Percentiles rank a stretch among this genome's conserved stretches.
These are phyloP conservation scores for Sporisorium scitamineum DNA, from an alignment of 1,284 basidiomycete species.

Conservation along the genomic window DNA sequence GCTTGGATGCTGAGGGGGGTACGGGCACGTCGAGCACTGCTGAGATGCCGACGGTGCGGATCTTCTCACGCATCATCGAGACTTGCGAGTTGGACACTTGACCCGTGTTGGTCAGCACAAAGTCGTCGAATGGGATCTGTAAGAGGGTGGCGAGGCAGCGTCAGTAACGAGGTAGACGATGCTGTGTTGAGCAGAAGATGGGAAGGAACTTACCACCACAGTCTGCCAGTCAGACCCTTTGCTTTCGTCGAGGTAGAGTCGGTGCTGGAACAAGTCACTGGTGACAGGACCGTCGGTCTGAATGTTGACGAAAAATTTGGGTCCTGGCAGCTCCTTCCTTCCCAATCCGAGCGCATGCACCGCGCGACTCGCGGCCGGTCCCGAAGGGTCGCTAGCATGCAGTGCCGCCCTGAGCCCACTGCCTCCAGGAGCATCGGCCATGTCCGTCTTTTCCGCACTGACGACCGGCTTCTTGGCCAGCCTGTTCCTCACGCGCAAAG, in stretches of 20 bases:
- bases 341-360: conserved; percentile 58
- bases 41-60: conserved; percentile 85
- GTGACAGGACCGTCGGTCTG: conserved; percentile 79
- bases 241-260: conserved; percentile 79
- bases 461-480: conserved; percentile 37
- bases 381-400: conserved; percentile 52
- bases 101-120: conserved; percentile 85
- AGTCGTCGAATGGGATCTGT: conserved; percentile 83
- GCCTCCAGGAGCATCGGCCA: conserved; percentile 7
- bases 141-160: not conserved
- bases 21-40: conserved; percentile 60
- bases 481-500: conserved; percentile 77
- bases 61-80: conserved; percentile 79
- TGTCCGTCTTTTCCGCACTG: conserved; percentile 12
- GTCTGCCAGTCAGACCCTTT: conserved; percentile 83
- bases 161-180: conserved; percentile 1
- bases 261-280: conserved; percentile 87
- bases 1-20: conserved; percentile 32
- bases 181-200: not conserved
- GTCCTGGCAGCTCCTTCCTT: conserved; percentile 55
- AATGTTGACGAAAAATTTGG: conserved; percentile 78
- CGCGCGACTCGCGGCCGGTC: conserved; percentile 53
- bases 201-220: conserved; percentile 75
- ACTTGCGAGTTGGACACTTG: conserved; percentile 77
- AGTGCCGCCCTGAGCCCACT: conserved; percentile 51